Base-by-base conservation (phyloP, 2,329 filamentous ascomycete genomes). In the Aspergillus arachidicola region DNA sequence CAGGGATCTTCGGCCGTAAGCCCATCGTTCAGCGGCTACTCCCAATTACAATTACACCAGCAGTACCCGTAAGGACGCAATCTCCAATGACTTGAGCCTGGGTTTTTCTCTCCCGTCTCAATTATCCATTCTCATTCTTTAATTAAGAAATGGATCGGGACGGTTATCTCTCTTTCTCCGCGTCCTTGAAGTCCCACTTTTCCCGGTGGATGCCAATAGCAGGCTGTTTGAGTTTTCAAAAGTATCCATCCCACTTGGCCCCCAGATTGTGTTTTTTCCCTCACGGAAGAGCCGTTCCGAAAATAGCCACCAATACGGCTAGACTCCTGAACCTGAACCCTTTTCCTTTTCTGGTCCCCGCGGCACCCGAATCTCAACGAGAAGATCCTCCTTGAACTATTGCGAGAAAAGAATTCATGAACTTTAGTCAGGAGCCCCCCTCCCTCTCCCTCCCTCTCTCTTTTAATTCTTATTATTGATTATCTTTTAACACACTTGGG, bases 121-220 rank as follows among this genome's bases (percentile, higher is more conserved):
- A 23, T 38, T 41, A 19, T 38, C n/a, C 32, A 55, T 38, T 36
- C 30, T 41, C 32, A 10, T 32, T 36, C 26, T 26, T 34, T 19
- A 34, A n/a, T 55, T n/a, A 32, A 54, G 19, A 21, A 54, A 54
- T 58, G 34, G 34, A 16, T 57, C 58, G 59, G 57, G 26, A 53
- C 59, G 53, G 64, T 65, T 56, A 36, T 53, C 34, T 60, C 58
- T 57, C 63, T 54, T 65, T 62, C 59, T 60, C 64, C 64, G 64
- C 61, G 36, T 41, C 21, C 38, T 54, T n/a, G 12, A 55, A 38
- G 51, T 12, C 34, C 51, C 51, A 55, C 32, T 9, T 38, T 16
- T 38, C 9, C 21, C n/a, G 7, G 12, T 61, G 46, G 28, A 55
- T n/a, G 21, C 41, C 61, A 57, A 45, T 26, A 16, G 26, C 6